Evolutionary conservation across 148 eudicot genomes (phyloP), one percentile per base, ranked within the genome.

Genomic region (Bassia scoparia): DNA sequence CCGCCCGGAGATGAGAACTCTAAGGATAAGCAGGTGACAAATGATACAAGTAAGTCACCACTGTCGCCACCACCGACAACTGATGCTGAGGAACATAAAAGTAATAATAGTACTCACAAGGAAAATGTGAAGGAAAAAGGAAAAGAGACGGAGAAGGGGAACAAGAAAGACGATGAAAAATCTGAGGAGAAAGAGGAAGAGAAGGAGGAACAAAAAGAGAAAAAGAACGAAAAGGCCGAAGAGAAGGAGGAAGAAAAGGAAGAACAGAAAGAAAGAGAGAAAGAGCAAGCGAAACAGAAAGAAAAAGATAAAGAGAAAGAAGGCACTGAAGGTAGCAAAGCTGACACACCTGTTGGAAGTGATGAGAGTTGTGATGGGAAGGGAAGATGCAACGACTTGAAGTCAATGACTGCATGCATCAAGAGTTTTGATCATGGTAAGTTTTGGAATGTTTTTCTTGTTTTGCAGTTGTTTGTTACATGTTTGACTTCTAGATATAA

Each of bases 381-480:
- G 52, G 60, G 29, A 53, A 79, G 69, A 37, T 89, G 94, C 81
- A 52, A 61, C 58, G 82, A 76, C 52, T 17, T 46, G 55, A 77
- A 72, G 76, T 77, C 63, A 26, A 70, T 89, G 86, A 48, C 73
- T 63, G 94, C 88, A 70, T 89, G 94, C 77, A 61, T 85, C 65
- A 72, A 80, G 76, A 68, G 77, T 69, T 68, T 72, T 31, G 81
- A 82, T 38, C 53, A 50, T 73, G 86, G 90, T 84, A 78, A 77
- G 54, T 53, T 66, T 60, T 82, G n/a, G 67, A 68, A 23, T 37
- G 31, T 54, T 55, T 38, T 72, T 49, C 69, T 15, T 81, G 24
- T 31, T 24, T 46, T 71, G 31, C 23, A 17, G 30, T 16, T 53
- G 33, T 35, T 71, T 1, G 16, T 58, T 24, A 31, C 49, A 21